Base-by-base conservation (phyloP, 2,329 filamentous ascomycete genomes). In the Paracoccidioides brasiliensis region DNA sequence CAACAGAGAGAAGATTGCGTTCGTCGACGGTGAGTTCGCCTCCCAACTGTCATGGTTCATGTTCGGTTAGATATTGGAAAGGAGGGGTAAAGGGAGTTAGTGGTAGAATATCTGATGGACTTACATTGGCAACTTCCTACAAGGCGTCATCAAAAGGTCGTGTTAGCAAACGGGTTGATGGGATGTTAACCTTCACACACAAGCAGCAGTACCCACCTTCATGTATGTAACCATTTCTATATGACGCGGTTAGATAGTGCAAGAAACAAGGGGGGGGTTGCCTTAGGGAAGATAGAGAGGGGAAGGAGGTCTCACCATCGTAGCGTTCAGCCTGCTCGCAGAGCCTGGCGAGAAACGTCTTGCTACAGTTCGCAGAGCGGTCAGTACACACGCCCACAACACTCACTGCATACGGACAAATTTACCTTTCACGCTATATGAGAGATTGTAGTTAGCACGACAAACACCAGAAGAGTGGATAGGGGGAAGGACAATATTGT, bases 321-420 rank as follows among this genome's bases (percentile, higher is more conserved):
- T 98, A 98, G 74, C 91, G 91, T 83, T 97, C 93, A 74, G 93
- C 93, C 85, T 98, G 93, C 88, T 97, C 93, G 82, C 93, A 97
- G 74, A 98, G 90, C 80, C 93, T 86, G 77, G 93, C 93, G 76
- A 97, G 89, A 83, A 97, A 97, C 73, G 93, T 97, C 86, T 97
- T 97, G 86, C 90, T 95, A 74, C 42, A 42, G n/a, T 22, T 22
- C 22, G 28, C 72, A 62, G 58, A 60, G 58, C 46, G 56, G 69
- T 78, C 64, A 77, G 70, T 67, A 51, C 33, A 56, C 12, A 37
- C 30, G 52, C 58, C 57, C 35, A 57, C 43, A 55, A 43, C 44
- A 5, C 12, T 3, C 30, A 28, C 22, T 15, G 9, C 14, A 22
- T 3, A 59, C 58, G 60, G 74, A 74, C 70, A 58, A 52, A 66